These are phyloP conservation scores for Penicillium crustosum DNA, from an alignment of 2,329 filamentous ascomycete species.

Conservation along the genomic window DNA sequence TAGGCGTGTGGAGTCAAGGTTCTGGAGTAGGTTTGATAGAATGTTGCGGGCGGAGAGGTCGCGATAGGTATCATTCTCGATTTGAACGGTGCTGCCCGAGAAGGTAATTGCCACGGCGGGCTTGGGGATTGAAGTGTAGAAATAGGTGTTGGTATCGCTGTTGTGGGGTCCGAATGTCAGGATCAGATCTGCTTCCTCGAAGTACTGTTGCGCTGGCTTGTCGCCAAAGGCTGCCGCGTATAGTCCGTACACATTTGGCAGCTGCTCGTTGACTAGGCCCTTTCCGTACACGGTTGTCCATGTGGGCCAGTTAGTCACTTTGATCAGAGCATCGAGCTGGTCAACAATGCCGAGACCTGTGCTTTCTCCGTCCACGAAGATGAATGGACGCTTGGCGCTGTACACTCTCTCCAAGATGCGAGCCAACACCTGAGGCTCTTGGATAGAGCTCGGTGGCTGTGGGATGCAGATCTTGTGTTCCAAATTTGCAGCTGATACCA, in stretches of 20 bases:
- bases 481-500: conserved; percentile 23
- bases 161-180: conserved; percentile 37
- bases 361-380: conserved; percentile 56
- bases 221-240: conserved; percentile 49
- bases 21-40: conserved; percentile 66
- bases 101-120: conserved; percentile 79
- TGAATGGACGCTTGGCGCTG: conserved; percentile 48
- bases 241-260: conserved; percentile 51
- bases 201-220: conserved; percentile 31
- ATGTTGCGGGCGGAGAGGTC: conserved; percentile 76
- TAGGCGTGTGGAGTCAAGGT: conserved; percentile 57
- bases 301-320: conserved; percentile 49
- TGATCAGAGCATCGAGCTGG: conserved; percentile 46
- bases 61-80: conserved; percentile 77
- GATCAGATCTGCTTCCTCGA: conserved; percentile 43
- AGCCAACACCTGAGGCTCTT: conserved; percentile 27
- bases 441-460: conserved; percentile 6
- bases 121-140: conserved; percentile 76
- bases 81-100: conserved; percentile 69
- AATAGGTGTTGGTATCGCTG: conserved; percentile 56
- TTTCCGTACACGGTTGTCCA: conserved; percentile 52
- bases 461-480: conserved; percentile 21
- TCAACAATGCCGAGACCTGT: conserved; percentile 44
- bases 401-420: conserved; percentile 47
- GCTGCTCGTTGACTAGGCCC: conserved; percentile 51